Evolutionary conservation across 148 eudicot genomes (phyloP), one percentile per base, ranked within the genome.

Genomic region (Rhododendron kiyosumense): DNA sequence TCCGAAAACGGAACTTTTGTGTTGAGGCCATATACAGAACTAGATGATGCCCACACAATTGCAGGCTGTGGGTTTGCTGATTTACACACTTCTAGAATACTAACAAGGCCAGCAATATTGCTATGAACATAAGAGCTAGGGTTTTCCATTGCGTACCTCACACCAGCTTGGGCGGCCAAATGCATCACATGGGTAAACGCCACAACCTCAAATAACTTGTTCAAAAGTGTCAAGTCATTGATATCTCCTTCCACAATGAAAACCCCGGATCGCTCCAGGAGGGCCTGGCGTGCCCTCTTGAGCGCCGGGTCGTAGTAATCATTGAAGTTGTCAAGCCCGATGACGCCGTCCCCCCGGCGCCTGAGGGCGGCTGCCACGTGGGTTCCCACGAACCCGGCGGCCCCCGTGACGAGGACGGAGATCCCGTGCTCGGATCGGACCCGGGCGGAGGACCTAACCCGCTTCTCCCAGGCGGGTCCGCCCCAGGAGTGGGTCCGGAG

Each of bases 161-260:
- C 98, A 73, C 98, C 98, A 10, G 98, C 98, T 79, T 94, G 98
- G 0, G 98, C 98, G 18, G 98, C 98, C 78, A 94, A 88, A 89
- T 94, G 98, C 98, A 95, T 95, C 2, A 95, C 97, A 90, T 95
- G 98, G 46, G 93, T 91, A 78, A 95, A 94, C 0, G 88, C 76
- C 0, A 93, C 94, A 3, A 94, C 89, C 61, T 95, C 95, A 59
- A 95, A 95, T 2, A 95, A 78, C 89, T 93, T 94, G 85, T 87
- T 84, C 82, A 95, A 78, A 3, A 95, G 86, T 0, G 83, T 87
- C 79, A 76, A 59, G 85, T 96, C 98, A 83, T 96, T 96, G 48
- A 96, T 96, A 78, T 96, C 98, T 0, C 98, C 98, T 83, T 96
- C 98, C 2, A 94, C 98, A 24, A 96, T 91, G 77, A 92, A 94